Evolutionary conservation across 306 rosid species (phyloP).

Genomic region (Vigna nakashimae): DNA sequence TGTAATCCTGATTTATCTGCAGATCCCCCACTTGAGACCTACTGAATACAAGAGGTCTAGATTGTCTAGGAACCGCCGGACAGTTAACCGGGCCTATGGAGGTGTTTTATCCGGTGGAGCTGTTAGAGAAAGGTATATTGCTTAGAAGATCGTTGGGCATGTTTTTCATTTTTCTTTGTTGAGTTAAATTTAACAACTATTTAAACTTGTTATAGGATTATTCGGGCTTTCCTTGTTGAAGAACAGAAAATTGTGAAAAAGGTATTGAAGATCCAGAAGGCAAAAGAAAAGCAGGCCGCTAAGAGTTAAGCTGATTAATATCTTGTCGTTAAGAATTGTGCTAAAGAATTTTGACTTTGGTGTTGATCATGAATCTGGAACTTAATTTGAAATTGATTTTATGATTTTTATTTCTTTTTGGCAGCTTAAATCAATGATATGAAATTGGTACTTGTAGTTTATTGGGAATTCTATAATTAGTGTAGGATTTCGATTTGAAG

Average conservation of each 20-base stretch:
- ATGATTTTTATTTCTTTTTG: conserved; percentile 17
- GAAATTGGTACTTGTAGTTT: neutral
- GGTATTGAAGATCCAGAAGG: conserved; percentile 94
- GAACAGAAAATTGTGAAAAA: conserved; percentile 94
- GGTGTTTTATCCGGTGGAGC: conserved; percentile 89
- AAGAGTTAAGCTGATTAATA: conserved; percentile 53
- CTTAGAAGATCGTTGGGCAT: neutral
- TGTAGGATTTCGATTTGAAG: no score
- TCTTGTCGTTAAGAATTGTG: conserved; percentile 38
- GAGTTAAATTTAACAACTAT: neutral
- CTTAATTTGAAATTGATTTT: conserved; percentile 40
- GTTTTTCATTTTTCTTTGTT: neutral
- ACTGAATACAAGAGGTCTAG: conserved; percentile 86
- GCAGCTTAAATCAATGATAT: neutral
- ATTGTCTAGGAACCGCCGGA: conserved; percentile 77
- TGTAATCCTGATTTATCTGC: conserved; percentile 30
- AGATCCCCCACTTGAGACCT: conserved; percentile 95
- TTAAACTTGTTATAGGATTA: conserved; percentile 55
- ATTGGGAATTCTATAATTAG: neutral
- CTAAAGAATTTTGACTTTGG: conserved; percentile 64
- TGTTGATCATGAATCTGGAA: conserved; percentile 47
- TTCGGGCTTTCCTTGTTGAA: conserved; percentile 87
- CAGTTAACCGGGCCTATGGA: conserved; percentile 84
- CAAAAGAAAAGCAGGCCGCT: conserved; percentile 75
- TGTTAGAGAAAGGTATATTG: conserved; percentile 76